Evolutionary conservation across 148 eudicot species (phyloP).

Genomic region (Chenopodium suecicum): DNA sequence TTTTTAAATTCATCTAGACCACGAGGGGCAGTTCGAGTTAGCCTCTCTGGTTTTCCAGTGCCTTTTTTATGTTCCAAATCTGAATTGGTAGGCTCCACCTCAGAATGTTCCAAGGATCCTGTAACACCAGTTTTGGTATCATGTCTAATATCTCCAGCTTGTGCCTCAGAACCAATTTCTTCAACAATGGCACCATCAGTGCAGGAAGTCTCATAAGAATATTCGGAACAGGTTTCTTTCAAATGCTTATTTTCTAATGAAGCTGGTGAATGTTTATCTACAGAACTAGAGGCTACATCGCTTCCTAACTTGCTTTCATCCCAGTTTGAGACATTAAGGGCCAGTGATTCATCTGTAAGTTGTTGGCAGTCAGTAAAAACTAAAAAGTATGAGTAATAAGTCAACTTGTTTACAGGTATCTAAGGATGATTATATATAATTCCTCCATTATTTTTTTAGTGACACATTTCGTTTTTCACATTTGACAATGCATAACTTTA

Average conservation of each 20-base stretch:
- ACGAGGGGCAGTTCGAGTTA: conserved; percentile 47
- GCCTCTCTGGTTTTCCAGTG: conserved; percentile 43
- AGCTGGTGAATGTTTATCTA: conserved; percentile 15
- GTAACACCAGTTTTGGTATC: conserved; percentile 6
- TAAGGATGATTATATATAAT: not conserved
- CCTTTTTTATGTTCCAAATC: conserved; percentile 36
- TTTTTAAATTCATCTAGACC: conserved; percentile 91
- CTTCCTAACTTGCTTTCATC: conserved; percentile 43
- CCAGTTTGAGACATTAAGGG: conserved; percentile 39
- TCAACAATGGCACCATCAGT: conserved; percentile 22
- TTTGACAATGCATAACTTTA: too few species aligned
- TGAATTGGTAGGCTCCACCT: conserved; percentile 18
- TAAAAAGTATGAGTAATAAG: not conserved
- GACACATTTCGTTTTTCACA: too few species aligned
- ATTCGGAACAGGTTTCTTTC: conserved; percentile 25
- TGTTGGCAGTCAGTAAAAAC: conserved; percentile 8
- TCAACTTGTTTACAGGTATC: not conserved
- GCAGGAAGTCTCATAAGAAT: conserved; percentile 30
- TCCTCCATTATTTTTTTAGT: not conserved
- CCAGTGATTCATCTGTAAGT: conserved; percentile 45
- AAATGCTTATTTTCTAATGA: conserved; percentile 19
- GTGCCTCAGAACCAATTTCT: conserved; percentile 21
- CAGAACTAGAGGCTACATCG: conserved; percentile 23
- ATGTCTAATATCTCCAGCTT: conserved; percentile 16
- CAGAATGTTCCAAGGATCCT: conserved; percentile 25